Evolutionary conservation across 2,329 filamentous ascomycete species (phyloP), one percentile per base, ranked within the genome.

Genomic region (Fusarium anguioides): DNA sequence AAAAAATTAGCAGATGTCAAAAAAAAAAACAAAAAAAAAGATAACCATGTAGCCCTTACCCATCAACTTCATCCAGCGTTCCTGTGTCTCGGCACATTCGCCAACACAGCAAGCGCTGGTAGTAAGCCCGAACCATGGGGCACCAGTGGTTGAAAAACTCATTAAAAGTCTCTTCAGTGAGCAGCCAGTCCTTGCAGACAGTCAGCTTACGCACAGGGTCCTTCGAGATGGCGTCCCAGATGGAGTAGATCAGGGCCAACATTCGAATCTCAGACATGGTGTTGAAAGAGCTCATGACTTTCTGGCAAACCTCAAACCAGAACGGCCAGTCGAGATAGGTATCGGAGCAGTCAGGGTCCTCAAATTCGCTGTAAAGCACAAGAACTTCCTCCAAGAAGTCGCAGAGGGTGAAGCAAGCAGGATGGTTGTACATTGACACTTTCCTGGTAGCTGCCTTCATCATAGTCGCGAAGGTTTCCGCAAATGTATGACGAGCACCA

Each of bases 111-210:
- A 97, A 81, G 44, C 94, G 92, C 86, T 97, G 96, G 75, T 91
- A 97, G 77, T 97, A 97, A 15, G 93, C 91, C 62, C 94, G 87
- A 21, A 97, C 93, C 94, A 97, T 97, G 0, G 94, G 93, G 74
- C 93, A 97, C 94, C 94, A 97, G 74, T 97, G 93, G 74, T 91
- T 95, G 80, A 97, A 97, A 63, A 93, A 89, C 62, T 87, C 88
- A 74, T 92, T 88, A 75, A 97, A 97, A 4, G 91, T 86, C 24
- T 89, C 84, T 52, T 91, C 89, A 8, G 89, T 86, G 14, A 97
- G 81, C 36, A 97, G 80, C 82, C 96, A 94, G 21, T 89, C 87
- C 26, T 91, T 72, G 75, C 92, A 96, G 18, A 97, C 75, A 15
- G 84, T 81, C 56, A 86, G 83, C 77, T 95, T 96, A 47, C 91